Evolutionary conservation across 2,329 filamentous ascomycete species (phyloP).

Genomic region (Cercospora zeae-maydis): DNA sequence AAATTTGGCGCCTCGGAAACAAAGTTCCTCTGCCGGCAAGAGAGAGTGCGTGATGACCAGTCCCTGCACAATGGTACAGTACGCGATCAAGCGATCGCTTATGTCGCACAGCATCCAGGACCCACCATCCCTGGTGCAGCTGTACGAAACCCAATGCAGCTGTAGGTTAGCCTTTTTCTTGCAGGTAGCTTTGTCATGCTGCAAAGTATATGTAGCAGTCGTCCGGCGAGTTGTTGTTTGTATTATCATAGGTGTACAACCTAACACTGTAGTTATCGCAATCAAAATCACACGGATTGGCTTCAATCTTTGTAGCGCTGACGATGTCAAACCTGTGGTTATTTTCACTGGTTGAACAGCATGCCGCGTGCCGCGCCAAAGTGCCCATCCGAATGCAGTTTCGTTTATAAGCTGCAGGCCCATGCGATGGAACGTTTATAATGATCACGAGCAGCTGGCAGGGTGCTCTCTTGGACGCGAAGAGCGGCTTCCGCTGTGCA

Average conservation of each 20-base stretch:
- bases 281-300: background rate
- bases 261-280: background rate
- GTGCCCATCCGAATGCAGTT: background rate
- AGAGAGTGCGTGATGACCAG: background rate
- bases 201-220: background rate
- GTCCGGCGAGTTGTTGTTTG: background rate
- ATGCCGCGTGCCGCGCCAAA: background rate
- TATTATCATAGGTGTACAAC: background rate
- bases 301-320: background rate
- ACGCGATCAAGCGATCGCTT: constrained; percentile 6
- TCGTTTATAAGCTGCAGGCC: background rate
- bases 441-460: background rate
- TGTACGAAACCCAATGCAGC: background rate
- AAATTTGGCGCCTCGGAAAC: background rate
- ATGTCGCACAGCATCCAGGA: constrained; percentile 10
- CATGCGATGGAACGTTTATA: background rate
- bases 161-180: background rate
- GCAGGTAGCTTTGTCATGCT: constrained; percentile 13
- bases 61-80: constrained; percentile 9
- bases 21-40: background rate
- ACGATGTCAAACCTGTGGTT: background rate
- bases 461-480: background rate
- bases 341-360: background rate
- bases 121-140: constrained; percentile 12
- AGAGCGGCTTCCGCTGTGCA: constrained; percentile 2